Conservation (phyloP, 164 flowering plant genomes). For the Nymphaea thermarum region DNA sequence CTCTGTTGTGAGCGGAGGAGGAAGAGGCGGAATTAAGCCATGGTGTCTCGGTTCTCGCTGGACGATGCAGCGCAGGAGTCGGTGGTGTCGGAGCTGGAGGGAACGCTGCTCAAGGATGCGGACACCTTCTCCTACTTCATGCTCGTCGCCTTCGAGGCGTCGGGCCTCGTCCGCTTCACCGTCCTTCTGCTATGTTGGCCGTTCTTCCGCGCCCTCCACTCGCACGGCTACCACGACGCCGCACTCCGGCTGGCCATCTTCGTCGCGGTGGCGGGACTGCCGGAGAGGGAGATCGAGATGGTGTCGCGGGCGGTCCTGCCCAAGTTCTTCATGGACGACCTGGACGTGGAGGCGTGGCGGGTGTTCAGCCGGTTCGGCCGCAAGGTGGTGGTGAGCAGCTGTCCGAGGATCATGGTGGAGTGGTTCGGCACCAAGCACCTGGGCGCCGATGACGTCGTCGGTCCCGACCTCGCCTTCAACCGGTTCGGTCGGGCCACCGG, state of each 20-base stretch:
- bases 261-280: constrained; percentile 52
- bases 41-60: not conserved
- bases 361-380: constrained; percentile 41
- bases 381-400: constrained; percentile 62
- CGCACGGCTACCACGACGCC: constrained; percentile 25
- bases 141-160: constrained; percentile 87
- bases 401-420: constrained; percentile 77
- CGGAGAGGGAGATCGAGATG: constrained; percentile 49
- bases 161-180: constrained; percentile 65
- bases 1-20: not conserved
- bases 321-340: constrained; percentile 83
- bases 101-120: constrained; percentile 43
- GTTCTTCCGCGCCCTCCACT: constrained; percentile 31
- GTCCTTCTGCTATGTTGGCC: constrained; percentile 66
- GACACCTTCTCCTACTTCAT: constrained; percentile 86
- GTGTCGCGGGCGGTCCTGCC: constrained; percentile 92
- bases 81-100: constrained; percentile 71
- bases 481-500: constrained; percentile 85
- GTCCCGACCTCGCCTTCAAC: constrained; percentile 49
- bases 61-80: constrained; percentile 15
- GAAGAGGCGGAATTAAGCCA: not conserved
- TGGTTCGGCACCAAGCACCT: constrained; percentile 78
- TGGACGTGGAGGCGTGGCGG: constrained; percentile 69
- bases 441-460: constrained; percentile 60
- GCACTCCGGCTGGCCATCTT: constrained; percentile 58